These are phyloP conservation scores for Naganishia friedmannii DNA, from an alignment of 768 basidiomycete genomes.

Conservation along the genomic window DNA sequence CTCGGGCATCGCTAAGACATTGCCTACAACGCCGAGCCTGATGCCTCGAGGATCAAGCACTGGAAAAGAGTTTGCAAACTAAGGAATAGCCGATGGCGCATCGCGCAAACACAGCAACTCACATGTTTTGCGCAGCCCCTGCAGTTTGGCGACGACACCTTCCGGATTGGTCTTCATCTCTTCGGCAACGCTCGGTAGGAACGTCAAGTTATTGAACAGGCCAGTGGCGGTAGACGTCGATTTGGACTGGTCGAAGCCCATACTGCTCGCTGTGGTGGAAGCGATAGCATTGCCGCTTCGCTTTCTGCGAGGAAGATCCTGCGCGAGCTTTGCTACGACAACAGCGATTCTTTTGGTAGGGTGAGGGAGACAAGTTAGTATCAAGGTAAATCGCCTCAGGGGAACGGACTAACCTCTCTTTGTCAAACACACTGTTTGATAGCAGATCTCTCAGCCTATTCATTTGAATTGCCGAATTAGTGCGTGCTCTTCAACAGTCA, in stretches of 20 bases:
- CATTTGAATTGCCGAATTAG: constrained; percentile 57
- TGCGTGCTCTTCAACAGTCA: constrained; percentile 61
- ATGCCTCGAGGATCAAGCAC: constrained; percentile 78
- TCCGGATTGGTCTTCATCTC: constrained; percentile 71
- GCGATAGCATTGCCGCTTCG: constrained; percentile 80
- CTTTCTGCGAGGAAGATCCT: constrained; percentile 85
- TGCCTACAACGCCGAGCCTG: constrained; percentile 86
- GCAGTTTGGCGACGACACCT: constrained; percentile 68
- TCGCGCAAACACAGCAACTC: constrained; percentile 58
- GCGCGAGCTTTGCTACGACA: constrained; percentile 79
- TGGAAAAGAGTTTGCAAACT: neutral
- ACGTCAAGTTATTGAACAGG: constrained; percentile 72
- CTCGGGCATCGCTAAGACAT: constrained; percentile 65
- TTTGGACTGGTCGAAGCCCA: constrained; percentile 63
- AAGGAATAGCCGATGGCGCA: too few species aligned
- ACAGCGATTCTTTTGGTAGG: constrained; percentile 65
- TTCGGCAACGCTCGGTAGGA: constrained; percentile 69
- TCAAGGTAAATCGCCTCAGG: neutral
- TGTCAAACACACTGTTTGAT: constrained; percentile 41
- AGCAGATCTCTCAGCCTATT: constrained; percentile 39
- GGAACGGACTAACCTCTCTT: constrained; percentile 40
- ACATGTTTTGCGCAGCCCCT: constrained; percentile 62
- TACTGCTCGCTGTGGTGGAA: constrained; percentile 64
- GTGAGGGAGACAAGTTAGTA: neutral
- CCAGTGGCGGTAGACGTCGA: constrained; percentile 68